Base-by-base conservation (phyloP, 305 asterid species). In the Fraxinus greggii region DNA sequence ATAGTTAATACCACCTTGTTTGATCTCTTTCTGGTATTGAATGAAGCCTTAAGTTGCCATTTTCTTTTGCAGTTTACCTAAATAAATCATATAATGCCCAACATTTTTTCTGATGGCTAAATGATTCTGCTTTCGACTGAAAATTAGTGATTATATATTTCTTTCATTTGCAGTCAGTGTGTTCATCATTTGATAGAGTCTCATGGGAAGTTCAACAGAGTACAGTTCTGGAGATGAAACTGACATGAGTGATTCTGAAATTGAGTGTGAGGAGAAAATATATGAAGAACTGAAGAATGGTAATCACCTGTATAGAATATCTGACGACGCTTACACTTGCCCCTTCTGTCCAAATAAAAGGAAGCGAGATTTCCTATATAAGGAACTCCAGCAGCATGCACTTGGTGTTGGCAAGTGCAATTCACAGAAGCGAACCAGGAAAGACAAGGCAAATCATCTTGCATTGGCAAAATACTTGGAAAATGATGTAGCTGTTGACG, bases 271-370 rank as follows among this genome's bases (percentile, higher is more conserved):
- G 73, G 88, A 88, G 79, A 84, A 86, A 86, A 81, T 85, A 5
- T 91, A 85, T 51, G 92, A 88, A 78, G 88, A 86, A 79, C 79
- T 91, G 78, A 89, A 88, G 90, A 89, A 81, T 51, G 95, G 98
- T 70, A 88, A 85, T 35, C 87, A 84, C 86, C 76, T 84, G 88
- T 86, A 89, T 51, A 94, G 83, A 80, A 36, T 87, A 81, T 90
- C 97, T 13, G 89, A 88, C 40, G 79, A 85, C 33, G 85, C 84
- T 32, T 94, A 84, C 80, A 75, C 84, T 17, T 95, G 98, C 86
- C 95, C 98, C 28, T 93, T 69, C 86, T 95, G 98, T 86, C 87
- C 93, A 10, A 87, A 86, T 78, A 91, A 89, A 72, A 89, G 82
- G 83, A 93, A 88, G 87, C 80, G 86, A 7, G 91, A 86, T 75